Evolutionary conservation across 768 basidiomycete genomes (phyloP), one percentile per base, ranked within the genome.

Genomic region (Lanmaoa pseudosensibilis): DNA sequence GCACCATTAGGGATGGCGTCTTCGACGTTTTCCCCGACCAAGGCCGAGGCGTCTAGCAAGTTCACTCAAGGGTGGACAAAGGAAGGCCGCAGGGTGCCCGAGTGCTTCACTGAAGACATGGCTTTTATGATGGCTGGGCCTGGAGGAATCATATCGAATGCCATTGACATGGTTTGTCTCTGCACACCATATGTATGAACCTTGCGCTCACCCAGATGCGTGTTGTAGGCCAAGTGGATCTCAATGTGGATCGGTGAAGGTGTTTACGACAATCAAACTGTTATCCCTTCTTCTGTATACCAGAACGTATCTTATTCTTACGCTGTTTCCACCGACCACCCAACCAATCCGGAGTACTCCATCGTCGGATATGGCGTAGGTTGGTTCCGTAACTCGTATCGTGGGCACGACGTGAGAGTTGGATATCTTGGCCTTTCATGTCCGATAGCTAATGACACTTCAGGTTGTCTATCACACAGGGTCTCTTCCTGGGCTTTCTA

Each of bases 131-230:
- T 63, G 15, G 73, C 77, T 5, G 79, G 78, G 6, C 56, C 78
- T 0, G 78, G 76, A 2, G 80, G 78, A 1, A 41, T 81, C n/a
- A 76, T 79, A 30, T 77, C 79, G 33, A 78, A 58, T 25, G 70
- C 69, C 0, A 54, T 71, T 18, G 80, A 81, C 36, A 70, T 82
- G 74, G 80, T 76, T 32, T 11, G 75, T 60, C 18, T 18, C 16
- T 27, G 4, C 30, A 9, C 16, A 1, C 30, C 27, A 10, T 45
- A 27, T 32, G 12, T 34, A 2, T n/a, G 11, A 2, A 18, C 13
- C 6, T 23, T 23, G 5, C 8, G 32, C 49, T 44, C 6, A 21
- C 4, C 9, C 9, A 4, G 57, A 16, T n/a, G 21, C 10, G 13
- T 18, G 36, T 40, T 39, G 8, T 58, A 81, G 80, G 61, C 67